Conservation (phyloP, 2,329 filamentous ascomycete genomes). For the Cladosporium sp. region DNA sequence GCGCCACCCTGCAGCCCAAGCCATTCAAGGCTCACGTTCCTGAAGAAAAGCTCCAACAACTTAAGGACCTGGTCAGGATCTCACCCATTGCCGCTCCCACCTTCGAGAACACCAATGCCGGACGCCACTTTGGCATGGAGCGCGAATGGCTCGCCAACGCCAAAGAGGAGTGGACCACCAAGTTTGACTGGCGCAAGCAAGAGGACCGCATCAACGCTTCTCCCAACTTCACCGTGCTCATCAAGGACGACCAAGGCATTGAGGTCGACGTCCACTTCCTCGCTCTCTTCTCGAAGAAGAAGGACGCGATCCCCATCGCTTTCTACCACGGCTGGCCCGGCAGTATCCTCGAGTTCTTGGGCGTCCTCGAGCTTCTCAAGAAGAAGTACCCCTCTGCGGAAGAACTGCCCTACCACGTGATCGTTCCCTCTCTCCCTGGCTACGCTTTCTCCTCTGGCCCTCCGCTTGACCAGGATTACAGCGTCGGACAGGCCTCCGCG, state of each 20-base stretch:
- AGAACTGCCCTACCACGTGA: slow-evolving; percentile 57
- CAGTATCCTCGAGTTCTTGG: slow-evolving; percentile 39
- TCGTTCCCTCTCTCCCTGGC: slow-evolving; percentile 57
- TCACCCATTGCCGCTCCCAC: slow-evolving; percentile 53
- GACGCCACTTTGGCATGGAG: slow-evolving; percentile 47
- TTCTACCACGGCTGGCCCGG: slow-evolving; percentile 44
- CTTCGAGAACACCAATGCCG: slow-evolving; percentile 50
- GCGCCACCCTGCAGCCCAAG: slow-evolving; percentile 41
- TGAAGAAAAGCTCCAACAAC: slow-evolving; percentile 48
- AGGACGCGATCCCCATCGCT: slow-evolving; percentile 42
- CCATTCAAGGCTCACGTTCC: slow-evolving; percentile 49
- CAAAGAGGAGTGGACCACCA: slow-evolving; percentile 40
- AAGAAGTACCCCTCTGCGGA: slow-evolving; percentile 49
- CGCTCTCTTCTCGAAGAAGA: slow-evolving; percentile 55
- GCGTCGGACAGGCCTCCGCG: slow-evolving; percentile 40
- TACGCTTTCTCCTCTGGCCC: slow-evolving; percentile 53
- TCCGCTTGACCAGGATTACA: slow-evolving; percentile 49
- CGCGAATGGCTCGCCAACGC: slow-evolving; percentile 50
- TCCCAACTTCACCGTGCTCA: slow-evolving; percentile 51
- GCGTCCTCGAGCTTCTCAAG: slow-evolving; percentile 34
- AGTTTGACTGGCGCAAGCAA: slow-evolving; percentile 44
- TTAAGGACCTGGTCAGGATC: slow-evolving; percentile 51
- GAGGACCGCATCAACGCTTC: slow-evolving; percentile 52
- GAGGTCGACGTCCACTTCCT: slow-evolving; percentile 55
- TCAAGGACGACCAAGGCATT: slow-evolving; percentile 44